A percentile compares a stretch with the other conserved stretches of the same genome.
Conservation (phyloP, 106 monocot species). For the Posidonia australis region DNA sequence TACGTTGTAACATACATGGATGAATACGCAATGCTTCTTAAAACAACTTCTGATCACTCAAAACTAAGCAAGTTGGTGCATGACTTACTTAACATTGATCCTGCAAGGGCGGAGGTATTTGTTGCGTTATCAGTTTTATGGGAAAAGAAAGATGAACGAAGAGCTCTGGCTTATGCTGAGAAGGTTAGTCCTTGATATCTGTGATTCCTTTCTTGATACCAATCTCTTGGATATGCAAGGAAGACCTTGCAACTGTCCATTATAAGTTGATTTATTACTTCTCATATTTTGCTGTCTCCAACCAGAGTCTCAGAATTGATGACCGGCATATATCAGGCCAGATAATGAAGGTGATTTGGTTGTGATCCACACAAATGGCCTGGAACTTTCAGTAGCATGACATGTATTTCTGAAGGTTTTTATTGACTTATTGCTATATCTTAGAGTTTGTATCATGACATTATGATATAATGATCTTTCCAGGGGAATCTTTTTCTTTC, state of each 20-base stretch:
- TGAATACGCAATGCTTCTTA: conserved; percentile 98
- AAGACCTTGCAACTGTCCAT: not conserved
- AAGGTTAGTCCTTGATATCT: conserved; percentile 38
- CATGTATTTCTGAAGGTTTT: not conserved
- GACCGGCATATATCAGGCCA: conserved; percentile 81
- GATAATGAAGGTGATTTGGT: conserved; percentile 71
- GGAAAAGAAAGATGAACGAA: conserved; percentile 86
- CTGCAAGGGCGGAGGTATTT: conserved; percentile 68
- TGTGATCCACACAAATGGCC: not conserved
- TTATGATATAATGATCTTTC: conserved; percentile 3
- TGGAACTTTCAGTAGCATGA: not conserved
- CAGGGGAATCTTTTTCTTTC: conserved; percentile 76
- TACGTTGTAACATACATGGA: conserved; percentile 90
- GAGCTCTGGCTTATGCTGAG: conserved; percentile 88
- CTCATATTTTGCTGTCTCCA: conserved; percentile 7
- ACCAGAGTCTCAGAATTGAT: conserved; percentile 82
- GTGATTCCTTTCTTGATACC: not conserved
- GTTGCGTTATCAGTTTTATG: conserved; percentile 82
- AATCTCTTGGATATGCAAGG: not conserved
- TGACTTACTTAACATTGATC: conserved; percentile 84
- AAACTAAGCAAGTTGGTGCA: conserved; percentile 90
- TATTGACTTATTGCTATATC: not conserved
- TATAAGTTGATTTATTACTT: not conserved
- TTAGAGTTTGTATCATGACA: not conserved
- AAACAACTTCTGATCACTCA: conserved; percentile 55